These are phyloP conservation scores for Fonsecaea erecta DNA, from an alignment of 2,329 filamentous ascomycete species.

Conservation along the genomic window DNA sequence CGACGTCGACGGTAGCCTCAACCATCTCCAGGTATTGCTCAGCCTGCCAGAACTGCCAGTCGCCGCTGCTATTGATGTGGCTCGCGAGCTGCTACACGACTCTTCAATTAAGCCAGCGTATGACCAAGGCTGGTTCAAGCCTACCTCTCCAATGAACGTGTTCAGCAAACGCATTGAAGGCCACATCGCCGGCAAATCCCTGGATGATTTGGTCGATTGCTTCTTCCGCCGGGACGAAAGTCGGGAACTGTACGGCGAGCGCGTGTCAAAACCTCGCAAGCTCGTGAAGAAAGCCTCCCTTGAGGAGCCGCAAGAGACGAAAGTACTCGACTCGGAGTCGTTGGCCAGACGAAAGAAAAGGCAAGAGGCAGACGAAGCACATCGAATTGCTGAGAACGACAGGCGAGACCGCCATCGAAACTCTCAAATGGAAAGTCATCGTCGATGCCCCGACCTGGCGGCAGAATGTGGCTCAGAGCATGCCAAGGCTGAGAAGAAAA, in stretches of 20 bases:
- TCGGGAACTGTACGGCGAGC: conserved; percentile 23
- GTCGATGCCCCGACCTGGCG: conserved; percentile 24
- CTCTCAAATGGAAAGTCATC: conserved; percentile 25
- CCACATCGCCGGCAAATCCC: conserved; percentile 6
- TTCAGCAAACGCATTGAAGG: conserved; percentile 20
- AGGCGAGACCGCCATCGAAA: conserved; percentile 29
- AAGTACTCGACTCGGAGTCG: neutral
- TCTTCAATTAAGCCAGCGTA: conserved; percentile 19
- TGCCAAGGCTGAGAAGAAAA: conserved; percentile 16
- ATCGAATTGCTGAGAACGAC: conserved; percentile 21
- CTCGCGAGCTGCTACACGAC: conserved; percentile 11
- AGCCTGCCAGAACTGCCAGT: conserved; percentile 4
- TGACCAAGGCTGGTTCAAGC: conserved; percentile 27
- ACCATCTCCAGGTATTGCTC: conserved; percentile 5
- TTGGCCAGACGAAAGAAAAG: neutral
- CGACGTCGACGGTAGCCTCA: neutral
- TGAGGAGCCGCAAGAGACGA: neutral
- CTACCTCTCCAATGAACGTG: conserved; percentile 13
- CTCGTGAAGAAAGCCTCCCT: neutral
- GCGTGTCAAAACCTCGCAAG: conserved; percentile 13
- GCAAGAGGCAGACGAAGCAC: conserved; percentile 12
- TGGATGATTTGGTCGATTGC: conserved; percentile 17
- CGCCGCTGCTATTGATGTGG: neutral
- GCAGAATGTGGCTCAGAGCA: conserved; percentile 18
- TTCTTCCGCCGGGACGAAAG: conserved; percentile 22